A percentile compares a stretch with the other conserved stretches of the same genome.
These are phyloP conservation scores for Psophocarpus tetragonolobus DNA, from an alignment of 306 rosid species.

Conservation along the genomic window DNA sequence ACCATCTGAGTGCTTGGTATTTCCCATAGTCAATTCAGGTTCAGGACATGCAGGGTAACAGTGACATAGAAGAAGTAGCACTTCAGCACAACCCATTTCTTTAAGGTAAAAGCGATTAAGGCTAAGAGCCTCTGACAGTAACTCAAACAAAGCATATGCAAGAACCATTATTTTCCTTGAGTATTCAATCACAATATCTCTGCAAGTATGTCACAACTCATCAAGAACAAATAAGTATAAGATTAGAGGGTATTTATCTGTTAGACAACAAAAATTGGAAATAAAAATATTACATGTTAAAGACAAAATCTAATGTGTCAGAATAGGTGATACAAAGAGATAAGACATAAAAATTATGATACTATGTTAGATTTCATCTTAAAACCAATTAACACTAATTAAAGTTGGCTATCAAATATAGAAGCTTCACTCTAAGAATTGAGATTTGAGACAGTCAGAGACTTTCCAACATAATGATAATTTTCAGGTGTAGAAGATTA, in stretches of 20 bases:
- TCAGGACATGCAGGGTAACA: conserved; percentile 13
- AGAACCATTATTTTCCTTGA: conserved; percentile 34
- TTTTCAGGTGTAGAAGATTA: neutral
- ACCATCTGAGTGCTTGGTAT: neutral
- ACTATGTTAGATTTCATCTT: neutral
- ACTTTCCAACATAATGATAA: neutral
- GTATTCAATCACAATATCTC: conserved; percentile 40
- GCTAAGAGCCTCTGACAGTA: conserved; percentile 20
- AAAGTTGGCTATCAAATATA: neutral
- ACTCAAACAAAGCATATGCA: conserved; percentile 37
- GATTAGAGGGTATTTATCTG: neutral
- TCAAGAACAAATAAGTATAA: neutral
- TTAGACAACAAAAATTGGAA: neutral
- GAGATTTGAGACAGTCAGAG: neutral
- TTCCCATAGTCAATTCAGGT: neutral
- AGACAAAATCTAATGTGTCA: neutral
- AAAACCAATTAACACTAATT: too few species aligned
- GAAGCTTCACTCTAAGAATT: neutral
- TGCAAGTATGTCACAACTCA: conserved; percentile 19
- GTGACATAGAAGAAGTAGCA: neutral
- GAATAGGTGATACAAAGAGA: neutral
- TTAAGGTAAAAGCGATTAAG: neutral
- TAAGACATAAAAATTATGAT: neutral
- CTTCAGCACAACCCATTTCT: neutral
- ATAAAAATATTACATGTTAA: neutral